These are phyloP conservation scores for Penicillium sp. DNA, from an alignment of 2,329 filamentous ascomycete genomes.

Conservation along the genomic window DNA sequence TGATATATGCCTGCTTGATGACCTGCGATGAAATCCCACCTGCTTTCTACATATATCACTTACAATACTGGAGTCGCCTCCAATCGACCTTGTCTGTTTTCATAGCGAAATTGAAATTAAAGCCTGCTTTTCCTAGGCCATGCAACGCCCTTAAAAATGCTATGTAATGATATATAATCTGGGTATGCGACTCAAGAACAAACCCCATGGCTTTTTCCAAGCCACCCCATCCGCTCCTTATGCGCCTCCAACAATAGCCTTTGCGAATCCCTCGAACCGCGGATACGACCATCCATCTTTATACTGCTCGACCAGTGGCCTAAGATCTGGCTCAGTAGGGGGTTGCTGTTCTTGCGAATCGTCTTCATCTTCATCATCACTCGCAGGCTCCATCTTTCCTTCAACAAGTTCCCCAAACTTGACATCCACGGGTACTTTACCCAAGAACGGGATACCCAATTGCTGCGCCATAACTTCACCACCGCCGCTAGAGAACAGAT, in stretches of 20 bases:
- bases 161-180: too few relatives aligned
- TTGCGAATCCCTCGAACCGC: constrained; percentile 48
- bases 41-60: neutral
- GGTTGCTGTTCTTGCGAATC: constrained; percentile 17
- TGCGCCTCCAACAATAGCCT: constrained; percentile 34
- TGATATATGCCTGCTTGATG: neutral
- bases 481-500: constrained; percentile 90
- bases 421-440: constrained; percentile 87
- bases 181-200: constrained; percentile 7
- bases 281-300: constrained; percentile 48
- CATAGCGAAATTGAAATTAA: neutral
- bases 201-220: neutral
- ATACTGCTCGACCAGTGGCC: constrained; percentile 49
- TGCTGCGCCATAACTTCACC: constrained; percentile 87
- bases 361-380: constrained; percentile 32
- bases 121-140: neutral
- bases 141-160: too few relatives aligned
- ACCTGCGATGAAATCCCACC: neutral
- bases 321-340: constrained; percentile 29
- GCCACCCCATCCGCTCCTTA: constrained; percentile 22
- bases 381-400: constrained; percentile 44
- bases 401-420: constrained; percentile 89
- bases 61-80: neutral
- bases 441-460: constrained; percentile 81
- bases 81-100: neutral